phyloP scores from a whole-genome alignment of 1,284 basidiomycete species.

The Ustilago curta region DNA sequence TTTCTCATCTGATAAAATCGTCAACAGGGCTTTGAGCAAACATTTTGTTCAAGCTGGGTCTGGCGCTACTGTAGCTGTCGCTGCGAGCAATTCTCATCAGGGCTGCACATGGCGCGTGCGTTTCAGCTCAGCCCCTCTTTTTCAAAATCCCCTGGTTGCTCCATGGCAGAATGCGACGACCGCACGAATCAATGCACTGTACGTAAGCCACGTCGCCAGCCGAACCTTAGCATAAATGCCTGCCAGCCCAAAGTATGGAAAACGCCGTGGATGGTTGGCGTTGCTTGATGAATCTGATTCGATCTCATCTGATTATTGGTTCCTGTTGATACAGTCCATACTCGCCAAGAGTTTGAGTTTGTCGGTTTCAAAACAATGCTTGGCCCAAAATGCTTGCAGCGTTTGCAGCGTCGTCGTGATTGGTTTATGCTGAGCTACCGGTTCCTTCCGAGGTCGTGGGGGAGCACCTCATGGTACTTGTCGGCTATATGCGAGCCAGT shows the following conservation, averaged over 20 bases:
- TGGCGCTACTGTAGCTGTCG: too few relatives aligned
- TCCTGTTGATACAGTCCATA: too few relatives aligned
- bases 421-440: not conserved
- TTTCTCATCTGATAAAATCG: constrained; percentile 7
- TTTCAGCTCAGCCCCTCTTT: too few relatives aligned
- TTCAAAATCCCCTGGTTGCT: too few relatives aligned
- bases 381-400: not conserved
- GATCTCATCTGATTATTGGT: not conserved
- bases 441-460: constrained; percentile 1
- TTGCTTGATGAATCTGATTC: too few relatives aligned
- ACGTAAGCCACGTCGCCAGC: not conserved
- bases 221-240: not conserved
- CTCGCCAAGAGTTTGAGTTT: not conserved
- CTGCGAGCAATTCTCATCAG: too few relatives aligned
- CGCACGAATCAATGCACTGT: not conserved
- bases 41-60: too few relatives aligned
- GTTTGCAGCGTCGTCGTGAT: not conserved
- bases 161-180: not conserved
- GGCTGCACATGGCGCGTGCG: too few relatives aligned
- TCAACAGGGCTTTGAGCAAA: not conserved
- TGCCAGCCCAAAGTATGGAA: not conserved
- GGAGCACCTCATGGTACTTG: not conserved
- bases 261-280: too few relatives aligned
- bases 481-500: not conserved
- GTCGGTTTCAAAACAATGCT: not conserved